Evolutionary conservation across 73 alveolate genomes (phyloP), one percentile per base, ranked within the genome.

Genomic region (Uronychia binucleata): DNA sequence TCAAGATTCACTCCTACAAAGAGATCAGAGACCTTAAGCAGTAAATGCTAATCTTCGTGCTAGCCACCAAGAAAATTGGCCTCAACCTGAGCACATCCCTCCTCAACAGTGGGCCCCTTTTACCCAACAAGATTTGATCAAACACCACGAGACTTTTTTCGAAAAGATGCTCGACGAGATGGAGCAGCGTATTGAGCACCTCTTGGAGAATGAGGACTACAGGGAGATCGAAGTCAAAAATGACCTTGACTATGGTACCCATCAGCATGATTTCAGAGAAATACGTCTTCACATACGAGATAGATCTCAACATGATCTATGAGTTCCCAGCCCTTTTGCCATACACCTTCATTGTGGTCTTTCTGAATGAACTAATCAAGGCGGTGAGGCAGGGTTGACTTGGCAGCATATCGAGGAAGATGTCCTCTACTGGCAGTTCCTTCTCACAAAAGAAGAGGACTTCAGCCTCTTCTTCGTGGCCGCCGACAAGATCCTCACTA

Each of bases 381-480:
- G 27, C 57, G 0, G 67, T 46, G 19, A 11, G 67, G 19, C n/a
- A 46, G 19, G 67, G 67, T 46, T 46, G 67, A 46, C 19, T 46
- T 46, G n/a, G n/a, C 19, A 46, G 67, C 75, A 59, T 34, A 26
- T 83, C 1, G 78, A 83, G 31, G 79, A 34, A 11, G 34, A 75
- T 46, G 29, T 83, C 59, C 30, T 14, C 32, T 83, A 75, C 75
- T 83, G 90, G 90, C 79, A 83, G 59, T 83, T 75, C 30, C 33
- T 83, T 33, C 84, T 83, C 14, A 76, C 83, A 8, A 82, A 83
- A 29, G 75, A 83, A 76, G 83, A 75, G 31, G 90, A 83, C 30
- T 83, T 83, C 77, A 34, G 78, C 1, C 30, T 83, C 5, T 74
- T 82, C 30, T 83, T 58, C 59, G 19, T 34, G 1, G 74, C 90